These are phyloP conservation scores for Rostrohypoxylon terebratum DNA, from an alignment of 495 filamentous ascomycete species.

Conservation along the genomic window DNA sequence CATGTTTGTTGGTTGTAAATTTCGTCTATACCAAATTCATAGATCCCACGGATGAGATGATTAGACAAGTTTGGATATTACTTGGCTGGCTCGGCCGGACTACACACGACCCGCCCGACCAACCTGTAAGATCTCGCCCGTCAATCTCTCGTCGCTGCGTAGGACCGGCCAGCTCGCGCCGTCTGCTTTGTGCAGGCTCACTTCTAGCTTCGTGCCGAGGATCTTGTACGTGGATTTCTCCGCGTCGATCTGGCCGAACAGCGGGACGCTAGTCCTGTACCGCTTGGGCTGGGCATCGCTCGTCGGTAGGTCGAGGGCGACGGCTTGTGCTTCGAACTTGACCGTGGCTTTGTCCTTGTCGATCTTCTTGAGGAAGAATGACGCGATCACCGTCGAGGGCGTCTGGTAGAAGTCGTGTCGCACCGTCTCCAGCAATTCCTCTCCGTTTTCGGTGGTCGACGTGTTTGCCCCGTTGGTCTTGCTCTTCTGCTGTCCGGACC, in stretches of 20 bases:
- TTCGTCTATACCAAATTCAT: constrained; percentile 5
- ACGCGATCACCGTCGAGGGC: constrained; percentile 82
- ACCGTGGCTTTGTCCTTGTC: constrained; percentile 81
- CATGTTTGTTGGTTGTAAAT: background rate
- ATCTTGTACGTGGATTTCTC: constrained; percentile 82
- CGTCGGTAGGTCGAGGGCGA: constrained; percentile 85
- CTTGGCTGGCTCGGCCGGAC: constrained; percentile 31
- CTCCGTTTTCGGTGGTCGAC: constrained; percentile 58
- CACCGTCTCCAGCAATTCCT: constrained; percentile 74
- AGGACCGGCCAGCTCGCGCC: constrained; percentile 89
- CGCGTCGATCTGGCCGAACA: constrained; percentile 81
- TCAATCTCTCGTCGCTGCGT: constrained; percentile 81
- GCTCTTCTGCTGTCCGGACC: constrained; percentile 72
- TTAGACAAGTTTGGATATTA: constrained; percentile 2
- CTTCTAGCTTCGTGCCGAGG: constrained; percentile 93
- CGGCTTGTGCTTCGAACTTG: constrained; percentile 66
- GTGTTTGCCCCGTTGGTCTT: constrained; percentile 57
- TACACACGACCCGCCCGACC: constrained; percentile 79
- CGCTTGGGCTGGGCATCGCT: constrained; percentile 79
- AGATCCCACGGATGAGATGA: background rate
- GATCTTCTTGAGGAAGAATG: constrained; percentile 97
- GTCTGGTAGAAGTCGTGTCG: constrained; percentile 97
- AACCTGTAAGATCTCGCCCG: constrained; percentile 84
- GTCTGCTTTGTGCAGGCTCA: constrained; percentile 85
- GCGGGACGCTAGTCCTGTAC: constrained; percentile 76